Evolutionary conservation across 306 rosid genomes (phyloP).

Genomic region (Dicorynia guianensis): DNA sequence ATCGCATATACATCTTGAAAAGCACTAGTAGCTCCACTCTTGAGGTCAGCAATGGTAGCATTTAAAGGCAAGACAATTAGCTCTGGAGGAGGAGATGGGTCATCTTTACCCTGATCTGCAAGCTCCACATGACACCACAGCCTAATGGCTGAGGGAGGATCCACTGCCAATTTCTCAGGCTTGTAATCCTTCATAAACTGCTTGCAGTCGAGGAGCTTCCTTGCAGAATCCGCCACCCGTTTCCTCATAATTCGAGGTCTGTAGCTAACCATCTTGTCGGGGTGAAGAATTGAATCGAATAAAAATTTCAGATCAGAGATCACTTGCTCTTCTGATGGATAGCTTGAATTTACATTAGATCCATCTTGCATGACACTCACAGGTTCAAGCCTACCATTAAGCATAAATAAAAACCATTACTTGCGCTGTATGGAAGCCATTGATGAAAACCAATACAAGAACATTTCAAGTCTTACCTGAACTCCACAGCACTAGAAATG

Average conservation of each 20-base stretch:
- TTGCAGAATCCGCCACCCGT: constrained; percentile 57
- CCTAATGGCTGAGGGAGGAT: constrained; percentile 37
- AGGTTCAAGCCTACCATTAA: constrained; percentile 56
- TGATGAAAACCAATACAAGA: background rate
- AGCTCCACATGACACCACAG: constrained; percentile 76
- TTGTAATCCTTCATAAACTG: constrained; percentile 72
- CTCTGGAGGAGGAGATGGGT: constrained; percentile 65
- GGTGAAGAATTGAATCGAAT: constrained; percentile 61
- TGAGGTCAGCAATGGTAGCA: constrained; percentile 66
- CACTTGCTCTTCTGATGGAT: constrained; percentile 59
- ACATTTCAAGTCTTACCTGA: constrained; percentile 50
- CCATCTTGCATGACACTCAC: constrained; percentile 29
- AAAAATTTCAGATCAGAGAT: constrained; percentile 55
- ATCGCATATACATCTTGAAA: constrained; percentile 78
- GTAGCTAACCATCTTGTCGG: constrained; percentile 55
- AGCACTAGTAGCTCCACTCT: constrained; percentile 49
- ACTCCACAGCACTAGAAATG: constrained; percentile 53
- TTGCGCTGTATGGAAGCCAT: background rate
- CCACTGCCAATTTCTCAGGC: constrained; percentile 27
- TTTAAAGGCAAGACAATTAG: constrained; percentile 60
- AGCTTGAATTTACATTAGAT: constrained; percentile 25
- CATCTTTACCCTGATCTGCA: constrained; percentile 59
- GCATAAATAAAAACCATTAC: constrained; percentile 10
- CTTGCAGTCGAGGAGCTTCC: constrained; percentile 79
- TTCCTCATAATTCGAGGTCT: constrained; percentile 47